These are phyloP conservation scores for Thymus quinquecostatus DNA, from an alignment of 257 asterid genomes.

Conservation along the genomic window DNA sequence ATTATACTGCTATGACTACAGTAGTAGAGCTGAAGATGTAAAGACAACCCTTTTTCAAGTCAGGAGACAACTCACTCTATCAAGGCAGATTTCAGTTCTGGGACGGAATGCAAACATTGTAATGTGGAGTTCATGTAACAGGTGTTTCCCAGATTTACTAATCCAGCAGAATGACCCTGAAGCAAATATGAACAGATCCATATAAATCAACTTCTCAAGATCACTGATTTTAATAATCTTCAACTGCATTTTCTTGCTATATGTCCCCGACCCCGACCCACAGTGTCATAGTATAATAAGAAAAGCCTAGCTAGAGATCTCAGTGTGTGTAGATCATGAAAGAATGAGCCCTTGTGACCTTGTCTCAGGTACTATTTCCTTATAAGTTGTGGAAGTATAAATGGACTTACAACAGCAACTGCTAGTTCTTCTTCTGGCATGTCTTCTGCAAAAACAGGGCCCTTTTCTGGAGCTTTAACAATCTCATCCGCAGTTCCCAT, in stretches of 20 bases:
- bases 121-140: conserved; percentile 99
- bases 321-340: conserved; percentile 10
- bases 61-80: conserved; percentile 56
- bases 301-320: background rate
- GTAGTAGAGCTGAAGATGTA: conserved; percentile 12
- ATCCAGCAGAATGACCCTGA: conserved; percentile 98
- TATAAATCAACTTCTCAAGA: conserved; percentile 16
- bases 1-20: conserved; percentile 22
- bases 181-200: conserved; percentile 31
- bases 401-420: conserved; percentile 64
- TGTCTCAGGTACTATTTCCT: conserved; percentile 14
- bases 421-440: conserved; percentile 94
- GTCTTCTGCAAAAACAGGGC: conserved; percentile 93
- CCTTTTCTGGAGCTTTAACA: conserved; percentile 95
- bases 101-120: conserved; percentile 96
- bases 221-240: conserved; percentile 5
- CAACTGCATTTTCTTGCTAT: conserved; percentile 16
- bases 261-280: conserved; percentile 7
- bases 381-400: conserved; percentile 15
- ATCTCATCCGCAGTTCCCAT: conserved; percentile 99
- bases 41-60: conserved; percentile 7
- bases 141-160: conserved; percentile 89
- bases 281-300: background rate
- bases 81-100: conserved; percentile 89
- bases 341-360: conserved; percentile 14